Evolutionary conservation across 2,329 filamentous ascomycete genomes (phyloP), one percentile per base, ranked within the genome.

Genomic region (Botryotinia convoluta): DNA sequence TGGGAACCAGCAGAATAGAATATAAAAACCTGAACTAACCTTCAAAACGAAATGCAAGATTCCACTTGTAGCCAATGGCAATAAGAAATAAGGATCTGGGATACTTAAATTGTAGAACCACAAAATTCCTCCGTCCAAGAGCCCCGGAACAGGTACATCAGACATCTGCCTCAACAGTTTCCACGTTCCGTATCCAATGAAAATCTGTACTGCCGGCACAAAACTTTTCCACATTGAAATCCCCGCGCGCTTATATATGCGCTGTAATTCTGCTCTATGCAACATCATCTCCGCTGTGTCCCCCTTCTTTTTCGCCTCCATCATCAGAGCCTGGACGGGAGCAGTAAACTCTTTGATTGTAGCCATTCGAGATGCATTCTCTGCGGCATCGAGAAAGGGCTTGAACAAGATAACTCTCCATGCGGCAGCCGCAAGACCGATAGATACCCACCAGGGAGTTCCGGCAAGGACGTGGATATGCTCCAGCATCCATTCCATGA

Each of bases 31-130:
- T 20, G 29, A 63, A 74, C 78, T 60, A 74, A 81, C 80, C 44
- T 73, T 78, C n/a, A 81, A 65, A 32, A 81, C 72, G 61, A 60
- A 69, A 89, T 86, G 42, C 84, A 77, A 77, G 87, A 88, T 82
- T 92, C 87, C 71, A 89, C 90, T 87, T 4, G 90, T 89, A 1
- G 86, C 73, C 4, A 89, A 75, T 2, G 96, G 96, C 45, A 98
- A 84, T 59, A 96, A 81, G 77, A 89, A 95, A 78, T 87, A 91
- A 0, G 96, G 95, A 82, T 99, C 96, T 2, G 88, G 82, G 35
- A 90, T 80, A 0, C 93, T 91, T 75, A 99, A 83, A 81, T 98
- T 92, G 2, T 85, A 83, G 77, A 98, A 88, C 96, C 96, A 99
- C 59, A 90, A 83, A 51, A 90, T 83, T 4, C 93, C 91, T 45